These are phyloP conservation scores for Emiliania huxleyi DNA, from an alignment of 78 protist species.

Conservation along the genomic window DNA sequence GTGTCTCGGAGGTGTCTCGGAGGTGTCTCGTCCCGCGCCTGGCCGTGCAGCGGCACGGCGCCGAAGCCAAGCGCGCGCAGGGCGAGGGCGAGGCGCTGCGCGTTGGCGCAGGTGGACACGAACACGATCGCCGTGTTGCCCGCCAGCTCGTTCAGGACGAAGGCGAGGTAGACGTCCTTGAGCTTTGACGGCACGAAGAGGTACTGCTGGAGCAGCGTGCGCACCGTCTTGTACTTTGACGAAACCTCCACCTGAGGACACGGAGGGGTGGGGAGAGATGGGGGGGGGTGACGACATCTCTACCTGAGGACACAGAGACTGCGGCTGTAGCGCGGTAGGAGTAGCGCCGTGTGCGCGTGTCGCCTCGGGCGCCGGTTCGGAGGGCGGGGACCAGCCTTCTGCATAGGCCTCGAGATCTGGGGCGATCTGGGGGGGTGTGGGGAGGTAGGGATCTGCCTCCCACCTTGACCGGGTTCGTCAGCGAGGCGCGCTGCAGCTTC, in stretches of 20 bases:
- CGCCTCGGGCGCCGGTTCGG: too few relatives aligned
- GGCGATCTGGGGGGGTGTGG: too few relatives aligned
- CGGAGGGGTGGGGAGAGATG: too few relatives aligned
- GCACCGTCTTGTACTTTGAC: constrained; percentile 69
- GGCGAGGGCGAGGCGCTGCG: constrained; percentile 67
- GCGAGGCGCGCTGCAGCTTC: constrained; percentile 76
- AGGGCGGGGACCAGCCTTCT: too few relatives aligned
- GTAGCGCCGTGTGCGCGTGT: too few relatives aligned
- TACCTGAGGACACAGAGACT: too few relatives aligned
- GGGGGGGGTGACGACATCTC: too few relatives aligned
- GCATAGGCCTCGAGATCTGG: too few relatives aligned
- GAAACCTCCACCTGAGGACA: constrained; percentile 5
- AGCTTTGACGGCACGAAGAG: constrained; percentile 85
- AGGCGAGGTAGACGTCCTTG: constrained; percentile 82
- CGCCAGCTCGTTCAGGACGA: constrained; percentile 66
- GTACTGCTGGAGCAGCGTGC: constrained; percentile 80
- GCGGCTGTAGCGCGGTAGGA: too few relatives aligned
- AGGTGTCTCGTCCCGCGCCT: too few relatives aligned
- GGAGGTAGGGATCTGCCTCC: too few relatives aligned
- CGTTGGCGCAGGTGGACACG: constrained; percentile 1
- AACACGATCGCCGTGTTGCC: constrained; percentile 85
- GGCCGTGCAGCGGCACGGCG: constrained; percentile 93
- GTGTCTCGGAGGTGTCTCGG: too few relatives aligned
- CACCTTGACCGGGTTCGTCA: constrained; percentile 80
- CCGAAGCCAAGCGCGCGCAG: constrained; percentile 79